Evolutionary conservation across 202 grass and related monocot species (phyloP).

Genomic region (Panicum virgatum): DNA sequence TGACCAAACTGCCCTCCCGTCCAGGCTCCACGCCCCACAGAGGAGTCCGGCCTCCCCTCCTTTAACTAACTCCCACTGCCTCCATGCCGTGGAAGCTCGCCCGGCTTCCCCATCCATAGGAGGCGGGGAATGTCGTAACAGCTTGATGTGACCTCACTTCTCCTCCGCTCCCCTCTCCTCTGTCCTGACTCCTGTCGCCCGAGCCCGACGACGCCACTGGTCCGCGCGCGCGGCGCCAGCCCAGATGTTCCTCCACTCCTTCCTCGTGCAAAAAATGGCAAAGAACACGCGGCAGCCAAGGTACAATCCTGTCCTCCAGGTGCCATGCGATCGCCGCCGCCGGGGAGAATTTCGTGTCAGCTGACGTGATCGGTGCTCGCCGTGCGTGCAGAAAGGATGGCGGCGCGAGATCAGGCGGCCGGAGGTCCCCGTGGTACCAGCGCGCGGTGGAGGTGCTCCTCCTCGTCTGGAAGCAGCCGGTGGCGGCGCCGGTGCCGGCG

Average conservation of each 20-base stretch:
- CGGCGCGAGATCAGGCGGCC: conserved; percentile 18
- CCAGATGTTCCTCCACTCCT: conserved; percentile 78
- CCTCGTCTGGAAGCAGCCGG: conserved; percentile 53
- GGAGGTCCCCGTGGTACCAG: conserved; percentile 73
- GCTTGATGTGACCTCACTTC: conserved; percentile 37
- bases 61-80: conserved; percentile 37
- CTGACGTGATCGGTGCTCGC: conserved; percentile 12
- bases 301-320: conserved; percentile 17
- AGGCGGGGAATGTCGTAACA: conserved; percentile 13
- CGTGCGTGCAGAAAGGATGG: conserved; percentile 40
- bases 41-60: neutral
- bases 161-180: neutral
- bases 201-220: neutral
- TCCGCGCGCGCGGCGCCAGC: conserved; percentile 14
- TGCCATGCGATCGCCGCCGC: neutral
- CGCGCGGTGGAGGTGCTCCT: conserved; percentile 58
- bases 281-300: conserved; percentile 58
- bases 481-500: neutral
- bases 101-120: neutral
- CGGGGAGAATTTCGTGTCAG: neutral
- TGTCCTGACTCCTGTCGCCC: neutral
- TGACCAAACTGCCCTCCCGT: conserved; percentile 47
- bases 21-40: neutral
- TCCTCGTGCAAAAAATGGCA: conserved; percentile 61
- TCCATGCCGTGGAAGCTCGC: conserved; percentile 32